Evolutionary conservation across 768 basidiomycete species (phyloP).

Genomic region (Termitomyces bulborhizus): DNA sequence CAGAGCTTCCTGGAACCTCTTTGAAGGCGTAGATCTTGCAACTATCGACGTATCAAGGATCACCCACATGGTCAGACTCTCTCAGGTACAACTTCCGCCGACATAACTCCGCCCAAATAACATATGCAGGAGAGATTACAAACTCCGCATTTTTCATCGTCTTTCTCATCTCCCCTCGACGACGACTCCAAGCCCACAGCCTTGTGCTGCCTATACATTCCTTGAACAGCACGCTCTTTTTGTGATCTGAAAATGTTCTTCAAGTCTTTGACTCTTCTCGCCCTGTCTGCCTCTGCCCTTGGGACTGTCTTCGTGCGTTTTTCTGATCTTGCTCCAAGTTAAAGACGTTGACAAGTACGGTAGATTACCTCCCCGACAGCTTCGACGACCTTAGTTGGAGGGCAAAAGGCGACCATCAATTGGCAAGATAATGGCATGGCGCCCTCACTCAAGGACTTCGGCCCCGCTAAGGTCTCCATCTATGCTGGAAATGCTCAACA

Average conservation of each 20-base stretch:
- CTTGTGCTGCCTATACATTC: conserved; percentile 24
- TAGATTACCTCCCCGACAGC: conserved; percentile 57
- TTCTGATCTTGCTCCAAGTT: not conserved
- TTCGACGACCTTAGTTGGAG: conserved; percentile 40
- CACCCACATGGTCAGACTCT: not conserved
- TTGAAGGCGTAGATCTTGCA: too few relatives aligned
- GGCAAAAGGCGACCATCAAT: conserved; percentile 38
- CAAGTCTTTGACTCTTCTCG: conserved; percentile 40
- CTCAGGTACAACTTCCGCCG: not conserved
- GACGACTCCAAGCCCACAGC: conserved; percentile 9
- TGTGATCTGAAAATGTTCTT: conserved; percentile 40
- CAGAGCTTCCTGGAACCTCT: not conserved
- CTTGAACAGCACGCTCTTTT: conserved; percentile 30
- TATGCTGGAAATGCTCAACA: conserved; percentile 55
- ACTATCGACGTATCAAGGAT: not conserved
- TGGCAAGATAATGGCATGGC: conserved; percentile 53
- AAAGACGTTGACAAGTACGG: not conserved
- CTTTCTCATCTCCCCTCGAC: conserved; percentile 1
- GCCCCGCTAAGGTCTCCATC: conserved; percentile 46
- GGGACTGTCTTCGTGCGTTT: conserved; percentile 52
- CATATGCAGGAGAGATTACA: not conserved
- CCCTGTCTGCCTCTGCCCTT: conserved; percentile 45
- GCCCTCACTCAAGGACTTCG: conserved; percentile 48
- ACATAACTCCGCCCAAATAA: not conserved
- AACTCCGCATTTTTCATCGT: conserved; percentile 14